phyloP scores from a whole-genome alignment of 176 grass and related monocot species.

The Alopecurus myosuroides region DNA sequence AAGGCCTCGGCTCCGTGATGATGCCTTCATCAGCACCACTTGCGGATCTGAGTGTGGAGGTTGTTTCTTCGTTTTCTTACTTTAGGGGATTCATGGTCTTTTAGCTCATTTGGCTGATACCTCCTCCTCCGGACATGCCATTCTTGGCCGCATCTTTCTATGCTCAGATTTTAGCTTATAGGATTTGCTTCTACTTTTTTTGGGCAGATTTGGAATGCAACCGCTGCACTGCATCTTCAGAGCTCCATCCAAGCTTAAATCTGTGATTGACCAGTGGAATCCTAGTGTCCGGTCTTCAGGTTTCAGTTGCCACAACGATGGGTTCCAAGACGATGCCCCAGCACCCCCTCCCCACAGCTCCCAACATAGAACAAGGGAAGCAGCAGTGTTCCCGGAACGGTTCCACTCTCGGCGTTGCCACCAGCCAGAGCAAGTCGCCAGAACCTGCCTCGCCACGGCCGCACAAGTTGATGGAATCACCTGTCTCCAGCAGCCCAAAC shows the following conservation, averaged over 20 bases:
- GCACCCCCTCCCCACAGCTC: background rate
- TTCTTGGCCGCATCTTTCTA: background rate
- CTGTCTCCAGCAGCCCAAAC: conserved; percentile 15
- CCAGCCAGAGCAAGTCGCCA: background rate
- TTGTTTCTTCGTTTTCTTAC: background rate
- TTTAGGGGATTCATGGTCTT: background rate
- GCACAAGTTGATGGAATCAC: conserved; percentile 19
- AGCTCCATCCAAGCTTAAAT: background rate
- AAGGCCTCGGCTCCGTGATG: too few species aligned
- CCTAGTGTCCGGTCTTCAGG: background rate
- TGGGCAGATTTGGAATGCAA: conserved; percentile 28
- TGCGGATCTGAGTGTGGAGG: background rate
- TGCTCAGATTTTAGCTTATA: background rate
- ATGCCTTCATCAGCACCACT: too few species aligned
- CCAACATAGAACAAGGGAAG: conserved; percentile 2
- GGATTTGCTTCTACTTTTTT: background rate
- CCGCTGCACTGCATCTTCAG: background rate
- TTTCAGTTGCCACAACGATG: conserved; percentile 17
- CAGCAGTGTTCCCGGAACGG: conserved; percentile 8
- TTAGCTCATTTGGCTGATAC: background rate
- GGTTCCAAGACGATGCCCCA: conserved; percentile 41
- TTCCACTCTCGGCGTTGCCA: conserved; percentile 30
- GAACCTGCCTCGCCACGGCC: background rate
- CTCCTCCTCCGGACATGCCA: background rate
- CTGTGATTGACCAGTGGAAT: background rate